Base-by-base conservation (phyloP, 371 early-diverging fungal genomes). In the Mucor racemosus region DNA sequence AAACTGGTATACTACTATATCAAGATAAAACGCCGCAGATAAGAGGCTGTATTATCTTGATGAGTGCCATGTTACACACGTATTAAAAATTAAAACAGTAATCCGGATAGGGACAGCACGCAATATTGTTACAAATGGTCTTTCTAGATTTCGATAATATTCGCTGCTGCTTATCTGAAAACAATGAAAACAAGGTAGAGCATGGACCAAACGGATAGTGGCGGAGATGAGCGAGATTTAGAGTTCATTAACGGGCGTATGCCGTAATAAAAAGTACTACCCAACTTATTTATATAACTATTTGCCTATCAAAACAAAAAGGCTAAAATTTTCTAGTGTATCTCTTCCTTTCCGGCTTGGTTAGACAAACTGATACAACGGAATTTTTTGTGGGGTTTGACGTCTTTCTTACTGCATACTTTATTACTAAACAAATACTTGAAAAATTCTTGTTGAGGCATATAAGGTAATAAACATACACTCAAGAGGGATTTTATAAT, bases 361-460 rank as follows among this genome's bases (percentile, higher is more conserved):
- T 26, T 50, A 19, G 17, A 50, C 21, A 50, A 31, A 11, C 11
- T 13, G 31, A 21, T 53, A 53, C 53, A 53, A 53, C 14, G 38
- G 38, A 7, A 9, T 53, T 53, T 53, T 53, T 53, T 21, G 53
- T 53, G 53, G 53, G 53, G 53, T 53, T 53, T 53, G 53, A 31
- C 46, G 46, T 46, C 46, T 46, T 46, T 46, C 46, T 46, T 46
- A 46, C 31, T 26, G 13, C 10, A 53, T 53, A 13, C 13, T 19
- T n/a, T 11, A 26, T 31, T 31, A 26, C 53, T 13, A 31, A 14
- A 53, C 31, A 31, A 53, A 13, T 31, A 53, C 53, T 31, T 21
- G 53, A 53, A 26, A 31, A 26, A 6, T 21, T 53, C 53, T 31
- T 53, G 53, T 26, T 53, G 31, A 53, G 26, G 53, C 46, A 46